These are phyloP conservation scores for Wickerhamiella domercqiae DNA, from an alignment of 805 yeast genomes.

Conservation along the genomic window DNA sequence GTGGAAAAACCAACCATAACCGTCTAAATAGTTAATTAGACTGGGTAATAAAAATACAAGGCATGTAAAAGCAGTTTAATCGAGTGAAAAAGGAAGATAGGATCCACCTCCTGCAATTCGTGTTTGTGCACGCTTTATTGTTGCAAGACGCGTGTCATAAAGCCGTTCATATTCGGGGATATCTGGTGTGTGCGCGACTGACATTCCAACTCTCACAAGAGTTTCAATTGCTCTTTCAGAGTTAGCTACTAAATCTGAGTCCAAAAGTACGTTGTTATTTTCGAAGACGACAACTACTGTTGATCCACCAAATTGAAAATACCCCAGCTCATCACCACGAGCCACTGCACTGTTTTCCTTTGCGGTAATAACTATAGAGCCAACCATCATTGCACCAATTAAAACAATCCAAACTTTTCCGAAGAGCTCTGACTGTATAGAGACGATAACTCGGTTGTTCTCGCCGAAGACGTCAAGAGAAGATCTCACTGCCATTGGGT, in stretches of 20 bases:
- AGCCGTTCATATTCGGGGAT: slow-evolving; percentile 15
- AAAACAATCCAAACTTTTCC: slow-evolving; percentile 66
- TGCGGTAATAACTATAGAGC: slow-evolving; percentile 64
- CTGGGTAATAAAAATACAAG: neutral
- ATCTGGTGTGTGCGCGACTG: slow-evolving; percentile 51
- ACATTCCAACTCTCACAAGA: slow-evolving; percentile 76
- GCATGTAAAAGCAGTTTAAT: slow-evolving; percentile 5
- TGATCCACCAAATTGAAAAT: slow-evolving; percentile 92
- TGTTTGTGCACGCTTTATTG: slow-evolving; percentile 17
- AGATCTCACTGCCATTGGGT: slow-evolving; percentile 92
- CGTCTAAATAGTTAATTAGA: neutral
- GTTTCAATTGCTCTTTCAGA: slow-evolving; percentile 59
- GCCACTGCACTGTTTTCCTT: slow-evolving; percentile 40
- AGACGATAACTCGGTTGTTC: slow-evolving; percentile 63
- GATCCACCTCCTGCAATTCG: slow-evolving; percentile 20
- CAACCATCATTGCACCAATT: slow-evolving; percentile 99
- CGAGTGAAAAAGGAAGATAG: slow-evolving; percentile 19
- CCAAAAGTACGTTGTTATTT: slow-evolving; percentile 32
- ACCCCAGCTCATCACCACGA: slow-evolving; percentile 79
- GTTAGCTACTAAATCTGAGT: slow-evolving; percentile 56
- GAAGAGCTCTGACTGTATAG: slow-evolving; percentile 60
- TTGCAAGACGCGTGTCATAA: slow-evolving; percentile 17
- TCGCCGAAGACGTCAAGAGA: slow-evolving; percentile 86
- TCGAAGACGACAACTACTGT: slow-evolving; percentile 61
- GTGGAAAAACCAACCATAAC: slow-evolving; percentile 25